Base-by-base conservation (phyloP, 306 rosid species). In the Dryas alaskensis region DNA sequence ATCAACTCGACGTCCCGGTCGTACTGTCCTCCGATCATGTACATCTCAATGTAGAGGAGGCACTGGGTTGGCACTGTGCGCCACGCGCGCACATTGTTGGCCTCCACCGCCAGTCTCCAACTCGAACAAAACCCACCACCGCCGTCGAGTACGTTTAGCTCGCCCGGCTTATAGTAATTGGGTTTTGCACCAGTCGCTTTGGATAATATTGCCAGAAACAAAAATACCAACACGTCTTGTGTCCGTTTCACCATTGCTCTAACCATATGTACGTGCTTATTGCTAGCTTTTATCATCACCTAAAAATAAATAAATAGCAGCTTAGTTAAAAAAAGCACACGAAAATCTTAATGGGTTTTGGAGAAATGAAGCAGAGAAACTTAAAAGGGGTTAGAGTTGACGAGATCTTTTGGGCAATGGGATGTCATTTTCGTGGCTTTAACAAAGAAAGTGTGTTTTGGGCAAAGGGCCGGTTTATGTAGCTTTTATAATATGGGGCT, bases 31-130 rank as follows among this genome's bases (percentile, higher is more conserved):
- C 79, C 84, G 22, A 54, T 78, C 79, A 92, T 92, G 87, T 92
- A 92, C 5, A 63, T 73, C 25, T 78, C 59, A 19, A 89, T 42
- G 59, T 84, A 75, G 53, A 68, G 65, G 0, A 63, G 73, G 77
- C 90, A 92, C 52, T 80, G 74, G 7, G n/a, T 59, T 39, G 98
- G 96, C 31, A 92, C 91, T 0, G 86, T 90, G 45, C 82, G 87
- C 98, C 98, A 92, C 19, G 79, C 73, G 47, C 83, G 78, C 66
- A 85, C 85, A 78, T 85, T 90, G 88, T 87, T 85, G 25, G 86
- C n/a, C 73, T 92, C 98, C 80, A 88, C 98, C 5, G 75, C 94
- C 78, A 90, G 67, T 78, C 96, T 81, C 98, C 98, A 90, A 82
- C 96, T 88, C 81, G 84, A 74, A 78, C 93, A 88, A 68, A 82